Evolutionary conservation across 2,329 filamentous ascomycete species (phyloP), one percentile per base, ranked within the genome.

Genomic region (Thielaviopsis musarum): DNA sequence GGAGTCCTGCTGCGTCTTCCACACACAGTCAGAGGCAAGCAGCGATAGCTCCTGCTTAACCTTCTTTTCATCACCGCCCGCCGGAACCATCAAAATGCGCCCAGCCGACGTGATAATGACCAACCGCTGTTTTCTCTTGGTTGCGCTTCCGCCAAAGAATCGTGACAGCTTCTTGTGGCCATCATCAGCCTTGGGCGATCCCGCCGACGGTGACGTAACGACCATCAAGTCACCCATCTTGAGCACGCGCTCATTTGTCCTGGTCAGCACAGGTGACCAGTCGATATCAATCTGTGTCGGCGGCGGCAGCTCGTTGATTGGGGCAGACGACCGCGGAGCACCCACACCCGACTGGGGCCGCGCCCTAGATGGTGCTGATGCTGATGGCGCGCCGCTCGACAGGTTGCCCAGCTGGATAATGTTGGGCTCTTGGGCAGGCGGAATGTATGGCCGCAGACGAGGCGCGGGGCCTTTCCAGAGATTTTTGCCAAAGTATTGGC

Each of bases 261-360:
- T 84, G 10, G 88, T 96, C 59, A 98, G 75, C 4, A 98, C 91
- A 0, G 93, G 93, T 0, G 91, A 96, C 93, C 93, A 98, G 71
- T 98, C 93, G 60, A 98, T 95, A 68, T 98, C 93, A 26, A 98
- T 76, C 70, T 97, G 93, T 56, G 88, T 95, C 0, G 93, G 93
- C n/a, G 93, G 91, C 17, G 93, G 90, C 10, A 98, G 77, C 70
- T 98, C 93, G 0, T 93, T 97, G 62, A 98, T 94, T 62, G 96
- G 83, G 62, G 90, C 79, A 1, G 87, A 79, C 34, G 90, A 86
- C 59, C 89, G 76, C 26, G 75, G 73, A 38, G 71, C 69, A 41
- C 75, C 75, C 58, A 78, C 80, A 1, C 34, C 66, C 62, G 58
- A 58, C n/a, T 55, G 54, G 13, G 53, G 58, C 19, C 24, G 54